A percentile compares a stretch with the other conserved stretches of the same genome.
These are phyloP conservation scores for Anacardium occidentale DNA, from an alignment of 345 rosid species.

Conservation along the genomic window DNA sequence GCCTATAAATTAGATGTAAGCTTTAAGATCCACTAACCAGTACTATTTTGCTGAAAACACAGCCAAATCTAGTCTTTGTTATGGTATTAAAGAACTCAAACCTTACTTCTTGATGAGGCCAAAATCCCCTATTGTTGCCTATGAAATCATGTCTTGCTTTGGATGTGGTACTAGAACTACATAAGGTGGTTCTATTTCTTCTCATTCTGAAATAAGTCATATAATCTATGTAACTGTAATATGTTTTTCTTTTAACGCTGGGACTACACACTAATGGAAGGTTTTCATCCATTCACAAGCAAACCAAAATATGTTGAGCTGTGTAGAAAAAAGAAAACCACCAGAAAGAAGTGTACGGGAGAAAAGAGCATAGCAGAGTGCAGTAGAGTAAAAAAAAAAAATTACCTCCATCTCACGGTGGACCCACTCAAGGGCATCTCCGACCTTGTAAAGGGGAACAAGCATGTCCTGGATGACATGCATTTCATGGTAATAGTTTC, in stretches of 20 bases:
- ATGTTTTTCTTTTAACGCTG: neutral
- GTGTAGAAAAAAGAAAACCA: neutral
- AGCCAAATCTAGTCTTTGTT: neutral
- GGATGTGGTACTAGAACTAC: neutral
- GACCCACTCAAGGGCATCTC: constrained; percentile 93
- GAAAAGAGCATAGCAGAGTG: neutral
- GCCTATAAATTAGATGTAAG: neutral
- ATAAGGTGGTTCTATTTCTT: neutral
- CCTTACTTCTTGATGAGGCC: neutral
- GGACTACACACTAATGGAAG: neutral
- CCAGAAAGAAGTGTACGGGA: neutral
- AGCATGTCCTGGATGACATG: constrained; percentile 99
- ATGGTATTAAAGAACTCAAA: neutral
- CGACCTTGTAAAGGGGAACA: constrained; percentile 95
- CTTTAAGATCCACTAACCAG: neutral
- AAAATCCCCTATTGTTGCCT: neutral
- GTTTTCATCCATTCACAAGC: neutral
- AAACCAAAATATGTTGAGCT: neutral
- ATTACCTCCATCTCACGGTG: constrained; percentile 95
- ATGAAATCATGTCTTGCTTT: neutral
- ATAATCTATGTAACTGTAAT: neutral
- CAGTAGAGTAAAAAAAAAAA: constrained; percentile 5
- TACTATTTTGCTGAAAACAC: neutral
- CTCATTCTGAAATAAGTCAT: neutral
- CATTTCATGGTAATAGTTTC: constrained; percentile 96